A percentile compares a stretch with the other conserved stretches of the same genome.
Conservation (phyloP, 2,329 filamentous ascomycete species). For the Cladosporium sp. region DNA sequence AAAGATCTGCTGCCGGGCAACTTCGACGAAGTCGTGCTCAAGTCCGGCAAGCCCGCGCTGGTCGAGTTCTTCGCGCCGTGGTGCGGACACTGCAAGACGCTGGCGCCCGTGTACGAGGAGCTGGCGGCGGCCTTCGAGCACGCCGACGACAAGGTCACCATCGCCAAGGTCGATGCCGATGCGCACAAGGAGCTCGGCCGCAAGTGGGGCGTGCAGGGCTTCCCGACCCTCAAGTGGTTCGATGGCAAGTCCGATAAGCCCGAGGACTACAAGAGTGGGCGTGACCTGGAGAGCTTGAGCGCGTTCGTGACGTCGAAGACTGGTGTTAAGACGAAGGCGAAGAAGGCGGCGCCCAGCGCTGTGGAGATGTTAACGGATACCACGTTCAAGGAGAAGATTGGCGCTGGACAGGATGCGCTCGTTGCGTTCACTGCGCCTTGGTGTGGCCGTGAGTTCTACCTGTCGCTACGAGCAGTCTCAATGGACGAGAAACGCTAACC, state of each 20-base stretch:
- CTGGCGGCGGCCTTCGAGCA: conserved; percentile 68
- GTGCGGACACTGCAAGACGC: conserved; percentile 98
- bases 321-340: conserved; percentile 69
- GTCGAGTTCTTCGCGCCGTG: conserved; percentile 98
- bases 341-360: conserved; percentile 62
- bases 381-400: conserved; percentile 70
- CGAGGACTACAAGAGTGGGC: conserved; percentile 75
- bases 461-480: no score
- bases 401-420: conserved; percentile 79
- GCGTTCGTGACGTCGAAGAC: conserved; percentile 83
- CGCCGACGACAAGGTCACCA: conserved; percentile 68
- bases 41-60: conserved; percentile 89
- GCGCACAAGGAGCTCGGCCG: conserved; percentile 77
- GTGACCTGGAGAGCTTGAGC: conserved; percentile 78
- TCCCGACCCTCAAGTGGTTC: conserved; percentile 96
- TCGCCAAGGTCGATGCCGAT: conserved; percentile 96
- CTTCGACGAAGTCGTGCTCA: conserved; percentile 83
- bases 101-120: conserved; percentile 92
- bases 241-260: conserved; percentile 88
- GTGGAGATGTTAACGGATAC: conserved; percentile 75
- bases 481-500: conserved; percentile 2
- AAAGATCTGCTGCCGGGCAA: conserved; percentile 83
- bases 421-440: conserved; percentile 97
- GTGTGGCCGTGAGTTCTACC: conserved; percentile 79
- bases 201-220: conserved; percentile 83